Conservation (phyloP, 2,329 filamentous ascomycete species). For the Xylariales sp. region DNA sequence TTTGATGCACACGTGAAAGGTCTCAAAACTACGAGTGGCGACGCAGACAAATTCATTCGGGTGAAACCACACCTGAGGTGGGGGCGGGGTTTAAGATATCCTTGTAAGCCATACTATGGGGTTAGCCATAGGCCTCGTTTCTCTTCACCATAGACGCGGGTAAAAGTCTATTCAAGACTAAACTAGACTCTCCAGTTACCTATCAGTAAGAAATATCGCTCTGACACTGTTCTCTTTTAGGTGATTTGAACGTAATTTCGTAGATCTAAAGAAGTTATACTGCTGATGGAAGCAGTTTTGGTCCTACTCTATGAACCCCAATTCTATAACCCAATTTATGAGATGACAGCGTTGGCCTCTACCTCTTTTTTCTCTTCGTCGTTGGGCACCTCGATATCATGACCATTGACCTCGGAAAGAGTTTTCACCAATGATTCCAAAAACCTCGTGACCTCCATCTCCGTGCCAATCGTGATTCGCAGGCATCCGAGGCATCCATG, state of each 20-base stretch:
- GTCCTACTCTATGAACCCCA: constrained; percentile 20
- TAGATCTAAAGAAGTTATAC: neutral
- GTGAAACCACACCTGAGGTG: constrained; percentile 9
- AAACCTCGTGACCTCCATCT: constrained; percentile 84
- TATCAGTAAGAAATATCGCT: neutral
- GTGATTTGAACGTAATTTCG: neutral
- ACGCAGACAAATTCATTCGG: constrained; percentile 11
- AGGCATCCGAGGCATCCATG: constrained; percentile 88
- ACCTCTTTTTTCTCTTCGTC: constrained; percentile 54
- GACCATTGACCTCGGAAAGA: constrained; percentile 59
- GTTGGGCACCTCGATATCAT: constrained; percentile 34
- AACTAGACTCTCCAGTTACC: neutral
- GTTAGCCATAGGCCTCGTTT: constrained; percentile 2
- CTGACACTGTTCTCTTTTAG: neutral
- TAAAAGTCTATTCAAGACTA: neutral
- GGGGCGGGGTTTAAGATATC: constrained; percentile 35
- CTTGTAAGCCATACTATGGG: constrained; percentile 29
- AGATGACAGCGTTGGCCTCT: constrained; percentile 53
- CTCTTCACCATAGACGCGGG: neutral
- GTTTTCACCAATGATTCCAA: constrained; percentile 71
- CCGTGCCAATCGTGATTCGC: constrained; percentile 91
- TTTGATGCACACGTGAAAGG: constrained; percentile 2
- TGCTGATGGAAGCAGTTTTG: neutral
- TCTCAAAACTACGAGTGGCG: neutral
- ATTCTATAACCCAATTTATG: constrained; percentile 44